phyloP scores from a whole-genome alignment of 768 basidiomycete genomes.

The Boletus tylopilopsis region DNA sequence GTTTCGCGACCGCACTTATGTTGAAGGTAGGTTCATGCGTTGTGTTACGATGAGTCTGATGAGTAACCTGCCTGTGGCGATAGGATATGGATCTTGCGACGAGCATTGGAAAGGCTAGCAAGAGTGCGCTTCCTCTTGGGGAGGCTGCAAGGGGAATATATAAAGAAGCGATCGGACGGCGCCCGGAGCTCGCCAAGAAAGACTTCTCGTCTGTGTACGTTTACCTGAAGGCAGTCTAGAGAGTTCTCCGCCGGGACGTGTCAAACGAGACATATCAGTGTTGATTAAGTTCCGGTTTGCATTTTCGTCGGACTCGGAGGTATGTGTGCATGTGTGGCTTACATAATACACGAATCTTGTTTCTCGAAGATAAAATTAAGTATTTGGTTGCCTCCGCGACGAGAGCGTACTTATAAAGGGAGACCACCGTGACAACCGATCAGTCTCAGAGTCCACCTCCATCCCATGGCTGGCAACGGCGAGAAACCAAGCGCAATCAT shows the following conservation, averaged over 20 bases:
- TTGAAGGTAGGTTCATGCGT: constrained; percentile 54
- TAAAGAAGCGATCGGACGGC: constrained; percentile 43
- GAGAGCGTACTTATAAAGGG: constrained; percentile 27
- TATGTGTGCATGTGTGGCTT: no score
- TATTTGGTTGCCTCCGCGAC: constrained; percentile 26
- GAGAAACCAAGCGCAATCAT: constrained; percentile 67
- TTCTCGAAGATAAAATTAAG: constrained; percentile 8
- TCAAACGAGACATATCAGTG: constrained; percentile 3
- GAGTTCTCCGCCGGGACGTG: not conserved
- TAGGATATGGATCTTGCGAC: constrained; percentile 86
- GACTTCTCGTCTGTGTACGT: constrained; percentile 84
- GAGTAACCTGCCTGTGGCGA: constrained; percentile 5
- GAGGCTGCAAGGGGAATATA: constrained; percentile 64
- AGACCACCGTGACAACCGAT: constrained; percentile 21
- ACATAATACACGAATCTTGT: constrained; percentile 15
- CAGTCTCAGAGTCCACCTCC: constrained; percentile 4
- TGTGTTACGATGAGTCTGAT: not conserved
- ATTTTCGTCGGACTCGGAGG: no score
- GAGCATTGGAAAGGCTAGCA: constrained; percentile 49
- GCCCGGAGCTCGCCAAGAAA: constrained; percentile 59
- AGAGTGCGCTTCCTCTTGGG: constrained; percentile 61
- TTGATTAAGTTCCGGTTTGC: constrained; percentile 4
- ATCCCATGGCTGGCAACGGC: constrained; percentile 32
- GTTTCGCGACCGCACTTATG: constrained; percentile 82
- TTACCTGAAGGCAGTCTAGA: constrained; percentile 42